phyloP scores from a whole-genome alignment of 768 basidiomycete genomes.

The Tulasnella sp. region DNA sequence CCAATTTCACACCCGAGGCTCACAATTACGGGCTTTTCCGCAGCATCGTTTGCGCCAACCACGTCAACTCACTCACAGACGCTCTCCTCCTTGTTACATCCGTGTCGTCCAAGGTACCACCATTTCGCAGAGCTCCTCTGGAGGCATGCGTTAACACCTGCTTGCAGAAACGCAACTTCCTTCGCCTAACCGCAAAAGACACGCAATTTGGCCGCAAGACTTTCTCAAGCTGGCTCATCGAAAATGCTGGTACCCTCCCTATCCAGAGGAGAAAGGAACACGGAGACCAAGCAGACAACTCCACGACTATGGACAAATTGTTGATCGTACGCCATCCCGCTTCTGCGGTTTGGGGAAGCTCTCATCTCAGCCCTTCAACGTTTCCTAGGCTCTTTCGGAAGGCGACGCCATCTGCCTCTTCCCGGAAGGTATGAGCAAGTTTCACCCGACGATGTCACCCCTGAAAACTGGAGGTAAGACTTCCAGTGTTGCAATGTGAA shows the following conservation, averaged over 20 bases:
- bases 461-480: constrained; percentile 78
- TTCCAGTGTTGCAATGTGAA: neutral
- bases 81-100: constrained; percentile 80
- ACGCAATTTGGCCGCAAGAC: constrained; percentile 82
- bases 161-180: constrained; percentile 68
- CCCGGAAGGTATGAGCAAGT: constrained; percentile 85
- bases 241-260: constrained; percentile 84
- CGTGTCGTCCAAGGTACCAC: constrained; percentile 64
- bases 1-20: neutral
- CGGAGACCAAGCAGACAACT: constrained; percentile 62
- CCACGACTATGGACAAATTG: constrained; percentile 66
- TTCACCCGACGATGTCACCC: constrained; percentile 84
- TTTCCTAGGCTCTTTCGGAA: constrained; percentile 63
- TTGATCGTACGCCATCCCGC: constrained; percentile 54
- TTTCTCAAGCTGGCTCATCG: constrained; percentile 89
- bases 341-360: neutral
- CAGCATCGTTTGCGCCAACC: constrained; percentile 85
- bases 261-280: constrained; percentile 77
- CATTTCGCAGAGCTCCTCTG: too few relatives aligned
- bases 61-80: constrained; percentile 84
- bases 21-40: neutral
- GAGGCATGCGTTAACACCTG: neutral
- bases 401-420: constrained; percentile 84
- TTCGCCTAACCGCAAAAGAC: constrained; percentile 85
- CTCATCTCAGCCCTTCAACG: constrained; percentile 34